A percentile compares a stretch with the other conserved stretches of the same genome.
These are phyloP conservation scores for Pleurotus salmoneostramineus DNA, from an alignment of 768 basidiomycete genomes.

Conservation along the genomic window DNA sequence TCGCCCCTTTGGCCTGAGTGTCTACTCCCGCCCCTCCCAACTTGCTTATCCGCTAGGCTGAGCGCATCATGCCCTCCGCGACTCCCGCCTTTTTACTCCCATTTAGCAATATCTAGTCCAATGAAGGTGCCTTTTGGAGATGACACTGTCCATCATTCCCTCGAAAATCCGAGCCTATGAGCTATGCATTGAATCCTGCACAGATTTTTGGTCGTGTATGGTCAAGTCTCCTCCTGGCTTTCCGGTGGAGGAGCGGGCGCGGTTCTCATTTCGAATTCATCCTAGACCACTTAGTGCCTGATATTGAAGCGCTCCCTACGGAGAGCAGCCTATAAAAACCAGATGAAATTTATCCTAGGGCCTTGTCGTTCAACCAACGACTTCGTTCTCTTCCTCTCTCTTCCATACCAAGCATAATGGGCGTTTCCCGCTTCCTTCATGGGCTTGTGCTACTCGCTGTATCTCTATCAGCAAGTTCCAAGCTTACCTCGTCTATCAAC, in stretches of 20 bases:
- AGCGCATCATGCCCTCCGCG: neutral
- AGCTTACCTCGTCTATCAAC: neutral
- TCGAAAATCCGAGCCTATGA: neutral
- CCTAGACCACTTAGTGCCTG: neutral
- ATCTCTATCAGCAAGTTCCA: neutral
- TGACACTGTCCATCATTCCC: neutral
- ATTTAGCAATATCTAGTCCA: neutral
- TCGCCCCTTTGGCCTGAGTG: too few relatives aligned
- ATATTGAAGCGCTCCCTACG: neutral
- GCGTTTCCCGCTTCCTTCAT: neutral
- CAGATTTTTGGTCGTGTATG: neutral
- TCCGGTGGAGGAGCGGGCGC: neutral
- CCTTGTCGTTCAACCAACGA: neutral
- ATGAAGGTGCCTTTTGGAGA: neutral
- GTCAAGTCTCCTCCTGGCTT: neutral
- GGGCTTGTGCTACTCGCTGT: neutral
- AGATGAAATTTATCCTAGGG: neutral
- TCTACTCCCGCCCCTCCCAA: too few relatives aligned
- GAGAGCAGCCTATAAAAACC: neutral
- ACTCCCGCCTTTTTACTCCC: neutral
- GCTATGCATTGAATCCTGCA: neutral
- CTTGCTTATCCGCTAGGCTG: too few relatives aligned
- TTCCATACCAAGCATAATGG: neutral
- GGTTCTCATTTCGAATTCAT: neutral
- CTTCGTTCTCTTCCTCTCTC: neutral